phyloP scores from a whole-genome alignment of 805 yeast species.

The Wickerhamomyces bovis region DNA sequence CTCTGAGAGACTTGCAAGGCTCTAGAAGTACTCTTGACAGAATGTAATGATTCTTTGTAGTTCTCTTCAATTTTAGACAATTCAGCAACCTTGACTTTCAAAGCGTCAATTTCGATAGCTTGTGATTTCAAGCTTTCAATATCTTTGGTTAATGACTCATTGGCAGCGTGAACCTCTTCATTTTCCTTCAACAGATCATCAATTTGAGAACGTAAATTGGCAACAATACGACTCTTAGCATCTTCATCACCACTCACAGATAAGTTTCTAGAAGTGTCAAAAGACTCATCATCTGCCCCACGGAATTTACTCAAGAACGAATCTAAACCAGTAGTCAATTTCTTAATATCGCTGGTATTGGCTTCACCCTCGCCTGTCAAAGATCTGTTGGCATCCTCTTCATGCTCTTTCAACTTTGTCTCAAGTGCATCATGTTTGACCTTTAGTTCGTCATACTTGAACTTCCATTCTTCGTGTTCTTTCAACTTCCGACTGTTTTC shows the following conservation, averaged over 20 bases:
- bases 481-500: conserved; percentile 35
- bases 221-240: conserved; percentile 13
- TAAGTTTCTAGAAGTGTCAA: conserved; percentile 4
- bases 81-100: conserved; percentile 27
- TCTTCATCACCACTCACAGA: not conserved
- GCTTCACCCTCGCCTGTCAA: not conserved
- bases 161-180: conserved; percentile 32
- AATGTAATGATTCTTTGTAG: conserved; percentile 64
- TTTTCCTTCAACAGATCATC: conserved; percentile 47
- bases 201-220: conserved; percentile 45
- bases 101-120: conserved; percentile 23
- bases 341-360: conserved; percentile 9
- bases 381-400: conserved; percentile 5
- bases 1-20: conserved; percentile 71
- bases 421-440: conserved; percentile 35
- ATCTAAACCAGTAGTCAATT: conserved; percentile 25
- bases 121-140: conserved; percentile 23
- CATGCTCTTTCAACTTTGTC: conserved; percentile 28
- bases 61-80: conserved; percentile 49
- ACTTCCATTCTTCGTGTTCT: conserved; percentile 38
- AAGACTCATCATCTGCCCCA: conserved; percentile 17
- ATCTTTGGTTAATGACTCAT: conserved; percentile 31
- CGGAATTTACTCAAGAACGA: conserved; percentile 23
- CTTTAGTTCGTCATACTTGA: conserved; percentile 43
- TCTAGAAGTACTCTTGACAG: conserved; percentile 66